A percentile compares a stretch with the other conserved stretches of the same genome.
phyloP scores from a whole-genome alignment of 2,329 filamentous ascomycete genomes.

The Trichoderma citrinoviride region DNA sequence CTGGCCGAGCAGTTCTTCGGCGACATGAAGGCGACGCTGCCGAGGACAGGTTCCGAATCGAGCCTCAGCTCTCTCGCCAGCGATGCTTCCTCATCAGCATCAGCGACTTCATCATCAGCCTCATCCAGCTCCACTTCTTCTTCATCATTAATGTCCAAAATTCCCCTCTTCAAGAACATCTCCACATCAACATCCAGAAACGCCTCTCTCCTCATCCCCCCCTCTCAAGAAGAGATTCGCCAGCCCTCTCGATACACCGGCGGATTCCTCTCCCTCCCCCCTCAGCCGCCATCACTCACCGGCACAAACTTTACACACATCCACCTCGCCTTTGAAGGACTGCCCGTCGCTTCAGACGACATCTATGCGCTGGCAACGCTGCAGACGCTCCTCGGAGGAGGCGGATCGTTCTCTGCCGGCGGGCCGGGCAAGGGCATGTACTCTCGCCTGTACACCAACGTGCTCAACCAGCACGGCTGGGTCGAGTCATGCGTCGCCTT shows the following conservation, averaged over 20 bases:
- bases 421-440: slow-evolving; percentile 99
- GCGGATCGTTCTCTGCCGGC: slow-evolving; percentile 93
- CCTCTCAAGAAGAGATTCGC: slow-evolving; percentile 54
- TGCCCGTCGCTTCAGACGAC: slow-evolving; percentile 84
- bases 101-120: slow-evolving; percentile 32
- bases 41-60: slow-evolving; percentile 58
- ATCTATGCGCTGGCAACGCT: slow-evolving; percentile 96
- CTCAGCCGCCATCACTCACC: slow-evolving; percentile 74
- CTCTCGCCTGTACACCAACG: slow-evolving; percentile 93
- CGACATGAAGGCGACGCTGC: slow-evolving; percentile 67
- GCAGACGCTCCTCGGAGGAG: slow-evolving; percentile 92
- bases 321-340: slow-evolving; percentile 91
- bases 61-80: slow-evolving; percentile 42
- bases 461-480: slow-evolving; percentile 96
- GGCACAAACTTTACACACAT: slow-evolving; percentile 85
- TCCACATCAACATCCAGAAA: slow-evolving; percentile 68
- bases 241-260: slow-evolving; percentile 82
- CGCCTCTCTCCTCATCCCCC: slow-evolving; percentile 52
- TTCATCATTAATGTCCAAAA: slow-evolving; percentile 71
- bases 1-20: slow-evolving; percentile 86
- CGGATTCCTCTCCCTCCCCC: slow-evolving; percentile 82
- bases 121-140: slow-evolving; percentile 32
- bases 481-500: slow-evolving; percentile 94
- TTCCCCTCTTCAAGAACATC: slow-evolving; percentile 88
- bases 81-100: slow-evolving; percentile 34